Percentiles rank a stretch among this genome's conserved stretches.
These are phyloP conservation scores for Fusarium continuum DNA, from an alignment of 2,329 filamentous ascomycete species.

Conservation along the genomic window DNA sequence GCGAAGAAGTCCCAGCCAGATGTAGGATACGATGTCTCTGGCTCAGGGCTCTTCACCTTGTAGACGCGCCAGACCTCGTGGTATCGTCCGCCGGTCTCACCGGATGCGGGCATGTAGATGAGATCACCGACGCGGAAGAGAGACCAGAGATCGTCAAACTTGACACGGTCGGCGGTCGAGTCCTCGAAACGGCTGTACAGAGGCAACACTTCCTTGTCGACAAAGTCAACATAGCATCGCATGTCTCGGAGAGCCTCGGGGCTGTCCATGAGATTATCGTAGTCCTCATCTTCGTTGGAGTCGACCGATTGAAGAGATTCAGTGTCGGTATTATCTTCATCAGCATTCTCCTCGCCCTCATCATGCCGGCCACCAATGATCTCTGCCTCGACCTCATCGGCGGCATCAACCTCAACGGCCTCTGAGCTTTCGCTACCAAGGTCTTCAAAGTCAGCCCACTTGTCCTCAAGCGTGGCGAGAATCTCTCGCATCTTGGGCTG, in stretches of 20 bases:
- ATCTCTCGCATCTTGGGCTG: constrained; percentile 54
- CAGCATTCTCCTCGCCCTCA: constrained; percentile 13
- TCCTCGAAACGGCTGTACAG: constrained; percentile 45
- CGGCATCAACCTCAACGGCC: constrained; percentile 28
- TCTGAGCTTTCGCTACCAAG: constrained; percentile 37
- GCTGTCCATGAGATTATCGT: constrained; percentile 51
- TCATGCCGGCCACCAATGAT: constrained; percentile 38
- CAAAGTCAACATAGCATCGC: constrained; percentile 55
- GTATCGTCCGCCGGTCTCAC: constrained; percentile 49
- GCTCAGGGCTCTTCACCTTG: constrained; percentile 45
- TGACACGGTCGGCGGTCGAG: constrained; percentile 45
- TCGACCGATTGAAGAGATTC: constrained; percentile 50
- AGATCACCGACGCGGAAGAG: constrained; percentile 54
- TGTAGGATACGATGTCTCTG: constrained; percentile 43
- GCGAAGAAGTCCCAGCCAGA: constrained; percentile 50
- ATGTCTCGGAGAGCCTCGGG: constrained; percentile 53
- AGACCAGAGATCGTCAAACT: constrained; percentile 55
- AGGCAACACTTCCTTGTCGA: constrained; percentile 55
- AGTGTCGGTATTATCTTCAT: constrained; percentile 41
- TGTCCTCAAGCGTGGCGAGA: constrained; percentile 52
- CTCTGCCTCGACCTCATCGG: constrained; percentile 44
- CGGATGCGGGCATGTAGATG: constrained; percentile 51
- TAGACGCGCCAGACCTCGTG: constrained; percentile 54
- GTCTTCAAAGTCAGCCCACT: constrained; percentile 53
- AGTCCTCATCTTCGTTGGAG: constrained; percentile 49